These are phyloP conservation scores for Withania somnifera DNA, from an alignment of 305 asterid species.

Conservation along the genomic window DNA sequence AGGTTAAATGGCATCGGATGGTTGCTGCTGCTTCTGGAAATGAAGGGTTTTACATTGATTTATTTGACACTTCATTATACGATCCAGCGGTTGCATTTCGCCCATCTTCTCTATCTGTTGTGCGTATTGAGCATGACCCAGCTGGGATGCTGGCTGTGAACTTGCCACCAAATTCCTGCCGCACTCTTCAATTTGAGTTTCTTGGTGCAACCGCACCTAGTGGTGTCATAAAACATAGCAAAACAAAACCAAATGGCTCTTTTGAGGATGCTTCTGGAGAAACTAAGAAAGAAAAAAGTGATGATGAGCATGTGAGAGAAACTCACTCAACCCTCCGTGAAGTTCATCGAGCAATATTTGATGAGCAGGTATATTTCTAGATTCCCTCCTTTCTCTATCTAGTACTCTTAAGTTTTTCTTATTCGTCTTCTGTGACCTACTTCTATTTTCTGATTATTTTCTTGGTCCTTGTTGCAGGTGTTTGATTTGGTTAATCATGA, in stretches of 20 bases:
- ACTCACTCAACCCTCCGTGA: conserved; percentile 60
- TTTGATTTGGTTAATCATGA: conserved; percentile 87
- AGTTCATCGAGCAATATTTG: conserved; percentile 74
- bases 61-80: conserved; percentile 67
- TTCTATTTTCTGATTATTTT: background rate
- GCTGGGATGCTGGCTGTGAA: conserved; percentile 97
- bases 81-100: conserved; percentile 64
- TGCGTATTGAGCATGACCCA: conserved; percentile 76
- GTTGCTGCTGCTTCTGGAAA: conserved; percentile 92
- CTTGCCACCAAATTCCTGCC: conserved; percentile 63
- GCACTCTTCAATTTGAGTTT: conserved; percentile 74
- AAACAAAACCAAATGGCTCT: conserved; percentile 9
- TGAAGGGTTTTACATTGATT: conserved; percentile 91
- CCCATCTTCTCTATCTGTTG: conserved; percentile 66
- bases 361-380: conserved; percentile 57
- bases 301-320: conserved; percentile 59
- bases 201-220: conserved; percentile 39
- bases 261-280: conserved; percentile 30
- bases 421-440: background rate
- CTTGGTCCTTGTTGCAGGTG: conserved; percentile 37
- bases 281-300: conserved; percentile 36
- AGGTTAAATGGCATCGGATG: conserved; percentile 75
- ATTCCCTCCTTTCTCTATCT: background rate
- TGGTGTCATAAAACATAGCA: conserved; percentile 22
- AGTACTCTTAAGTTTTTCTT: background rate